Conservation (phyloP, 2,329 filamentous ascomycete species). For the Zasmidium cellare region DNA sequence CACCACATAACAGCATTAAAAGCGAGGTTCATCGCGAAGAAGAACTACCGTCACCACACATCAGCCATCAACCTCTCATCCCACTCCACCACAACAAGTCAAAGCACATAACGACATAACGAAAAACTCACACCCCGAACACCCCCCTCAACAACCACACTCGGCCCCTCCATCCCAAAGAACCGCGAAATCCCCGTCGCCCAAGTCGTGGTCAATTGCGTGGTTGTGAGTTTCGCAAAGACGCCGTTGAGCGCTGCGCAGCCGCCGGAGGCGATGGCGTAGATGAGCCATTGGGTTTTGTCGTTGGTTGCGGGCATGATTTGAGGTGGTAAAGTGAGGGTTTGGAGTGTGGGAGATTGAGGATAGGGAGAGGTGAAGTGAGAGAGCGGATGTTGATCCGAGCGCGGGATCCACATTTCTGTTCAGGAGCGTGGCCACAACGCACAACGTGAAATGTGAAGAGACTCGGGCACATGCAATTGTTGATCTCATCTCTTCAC, state of each 20-base stretch:
- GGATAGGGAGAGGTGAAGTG: too few species aligned
- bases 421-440: too few species aligned
- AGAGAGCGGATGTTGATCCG: too few species aligned
- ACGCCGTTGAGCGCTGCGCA: constrained; percentile 81
- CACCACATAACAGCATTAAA: constrained; percentile 86
- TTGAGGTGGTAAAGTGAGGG: too few species aligned
- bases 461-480: too few species aligned
- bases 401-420: too few species aligned
- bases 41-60: constrained; percentile 51
- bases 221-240: constrained; percentile 78
- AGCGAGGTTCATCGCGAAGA: constrained; percentile 72
- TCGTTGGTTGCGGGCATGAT: constrained; percentile 9
- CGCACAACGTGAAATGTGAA: too few species aligned
- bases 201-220: constrained; percentile 57
- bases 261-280: constrained; percentile 71
- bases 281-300: constrained; percentile 54
- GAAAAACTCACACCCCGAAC: constrained; percentile 53
- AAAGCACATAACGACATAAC: too few species aligned
- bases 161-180: constrained; percentile 48
- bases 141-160: constrained; percentile 50
- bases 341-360: too few species aligned
- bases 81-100: not conserved
- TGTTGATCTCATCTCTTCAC: not conserved
- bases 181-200: constrained; percentile 49
- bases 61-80: not conserved